Evolutionary conservation across 441 rosid species (phyloP).

Genomic region (Theobroma grandiflorum): DNA sequence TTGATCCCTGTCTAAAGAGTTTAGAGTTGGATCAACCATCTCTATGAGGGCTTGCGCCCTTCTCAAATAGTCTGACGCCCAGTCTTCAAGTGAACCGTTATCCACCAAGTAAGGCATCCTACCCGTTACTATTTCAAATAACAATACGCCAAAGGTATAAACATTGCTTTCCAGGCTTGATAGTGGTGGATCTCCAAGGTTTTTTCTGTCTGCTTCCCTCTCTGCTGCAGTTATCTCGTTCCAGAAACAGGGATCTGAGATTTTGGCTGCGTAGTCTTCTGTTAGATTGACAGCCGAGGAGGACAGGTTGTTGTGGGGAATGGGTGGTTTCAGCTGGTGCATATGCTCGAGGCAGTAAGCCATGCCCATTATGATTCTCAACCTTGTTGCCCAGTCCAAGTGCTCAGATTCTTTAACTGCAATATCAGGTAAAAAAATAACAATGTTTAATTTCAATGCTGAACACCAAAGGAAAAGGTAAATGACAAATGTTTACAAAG

Average conservation of each 20-base stretch:
- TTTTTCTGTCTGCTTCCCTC: constrained; percentile 40
- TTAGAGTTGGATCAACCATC: constrained; percentile 62
- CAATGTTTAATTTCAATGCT: constrained; percentile 8
- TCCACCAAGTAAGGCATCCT: constrained; percentile 52
- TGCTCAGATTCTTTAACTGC: constrained; percentile 78
- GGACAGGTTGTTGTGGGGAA: constrained; percentile 55
- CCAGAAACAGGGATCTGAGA: constrained; percentile 59
- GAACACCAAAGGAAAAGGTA: background rate
- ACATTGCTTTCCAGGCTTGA: constrained; percentile 45
- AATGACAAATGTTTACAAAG: background rate
- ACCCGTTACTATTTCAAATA: constrained; percentile 67
- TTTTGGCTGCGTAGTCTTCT: constrained; percentile 73
- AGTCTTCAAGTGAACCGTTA: constrained; percentile 46
- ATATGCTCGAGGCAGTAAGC: constrained; percentile 69
- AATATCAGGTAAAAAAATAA: constrained; percentile 13
- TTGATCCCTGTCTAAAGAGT: constrained; percentile 49
- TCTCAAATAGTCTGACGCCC: constrained; percentile 58
- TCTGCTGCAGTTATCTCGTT: constrained; percentile 51
- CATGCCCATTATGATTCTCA: constrained; percentile 71
- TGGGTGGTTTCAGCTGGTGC: constrained; percentile 63
- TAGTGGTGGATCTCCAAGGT: constrained; percentile 38
- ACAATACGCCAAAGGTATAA: constrained; percentile 58
- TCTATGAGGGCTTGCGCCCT: constrained; percentile 41
- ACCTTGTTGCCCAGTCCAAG: constrained; percentile 70
- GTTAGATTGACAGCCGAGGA: constrained; percentile 64